Percentiles rank a stretch among this genome's conserved stretches.
Conservation (phyloP, 352 stramenopile species). For the Blastocystis sp. region DNA sequence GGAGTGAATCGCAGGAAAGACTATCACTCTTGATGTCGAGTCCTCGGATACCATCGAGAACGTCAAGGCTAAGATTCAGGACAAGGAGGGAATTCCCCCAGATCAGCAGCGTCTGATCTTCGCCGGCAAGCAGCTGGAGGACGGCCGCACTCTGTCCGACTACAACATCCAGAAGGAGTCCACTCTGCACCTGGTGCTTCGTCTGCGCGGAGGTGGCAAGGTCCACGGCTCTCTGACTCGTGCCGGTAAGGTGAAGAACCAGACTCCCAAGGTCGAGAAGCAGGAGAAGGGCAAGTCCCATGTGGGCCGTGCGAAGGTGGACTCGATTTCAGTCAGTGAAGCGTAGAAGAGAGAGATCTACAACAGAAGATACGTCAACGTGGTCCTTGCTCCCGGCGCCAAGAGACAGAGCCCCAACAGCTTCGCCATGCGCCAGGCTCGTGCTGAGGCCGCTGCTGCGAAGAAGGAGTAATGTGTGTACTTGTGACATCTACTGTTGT, state of each 20-base stretch:
- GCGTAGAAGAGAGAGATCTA: conserved; percentile 99
- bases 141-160: conserved; percentile 86
- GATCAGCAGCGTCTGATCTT: conserved; percentile 99
- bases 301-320: conserved; percentile 85
- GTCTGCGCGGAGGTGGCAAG: conserved; percentile 86
- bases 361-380: conserved; percentile 99
- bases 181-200: conserved; percentile 93
- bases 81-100: conserved; percentile 99
- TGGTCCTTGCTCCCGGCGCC: conserved; percentile 90
- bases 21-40: conserved; percentile 99
- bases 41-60: conserved; percentile 98
- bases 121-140: conserved; percentile 97
- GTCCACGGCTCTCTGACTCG: conserved; percentile 99
- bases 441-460: conserved; percentile 70
- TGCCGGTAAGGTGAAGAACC: conserved; percentile 99
- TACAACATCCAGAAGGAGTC: conserved; percentile 92
- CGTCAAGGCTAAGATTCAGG: conserved; percentile 99
- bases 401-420: conserved; percentile 97
- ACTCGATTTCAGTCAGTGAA: neutral
- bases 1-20: conserved; percentile 81
- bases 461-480: conserved; percentile 84
- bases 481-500: neutral
- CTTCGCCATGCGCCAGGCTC: conserved; percentile 81
- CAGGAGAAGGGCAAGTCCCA: conserved; percentile 92
- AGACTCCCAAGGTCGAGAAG: conserved; percentile 98